Percentiles rank a stretch among this genome's conserved stretches.
phyloP scores from a whole-genome alignment of 2,329 filamentous ascomycete species.

The Colletotrichum paranaense region DNA sequence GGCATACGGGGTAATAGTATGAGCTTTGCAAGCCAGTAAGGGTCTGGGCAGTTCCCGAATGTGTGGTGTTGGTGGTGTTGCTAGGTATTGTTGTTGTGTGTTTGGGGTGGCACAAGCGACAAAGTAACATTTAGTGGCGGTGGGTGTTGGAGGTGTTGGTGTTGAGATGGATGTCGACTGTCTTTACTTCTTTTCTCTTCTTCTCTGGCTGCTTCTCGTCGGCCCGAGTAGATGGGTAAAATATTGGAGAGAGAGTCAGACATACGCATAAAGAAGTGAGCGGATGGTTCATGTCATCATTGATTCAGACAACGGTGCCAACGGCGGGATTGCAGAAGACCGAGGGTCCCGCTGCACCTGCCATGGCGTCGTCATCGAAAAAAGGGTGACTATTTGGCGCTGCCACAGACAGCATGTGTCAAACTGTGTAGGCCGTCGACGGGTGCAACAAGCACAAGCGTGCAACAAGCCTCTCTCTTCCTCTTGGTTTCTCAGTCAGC shows the following conservation, averaged over 20 bases:
- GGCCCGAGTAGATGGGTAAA: background rate
- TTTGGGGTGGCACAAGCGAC: background rate
- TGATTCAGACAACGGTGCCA: background rate
- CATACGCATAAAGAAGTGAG: background rate
- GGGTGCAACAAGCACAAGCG: background rate
- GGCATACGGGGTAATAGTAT: background rate
- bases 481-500: too few relatives aligned
- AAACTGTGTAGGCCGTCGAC: background rate
- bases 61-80: background rate
- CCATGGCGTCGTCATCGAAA: constrained; percentile 30
- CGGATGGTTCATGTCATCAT: background rate
- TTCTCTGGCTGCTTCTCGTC: background rate
- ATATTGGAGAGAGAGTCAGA: background rate
- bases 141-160: background rate
- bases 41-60: background rate
- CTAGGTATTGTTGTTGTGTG: background rate
- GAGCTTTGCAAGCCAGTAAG: background rate
- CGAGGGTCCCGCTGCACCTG: constrained; percentile 6
- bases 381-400: background rate
- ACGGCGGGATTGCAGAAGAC: constrained; percentile 3
- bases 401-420: background rate
- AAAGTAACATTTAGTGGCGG: too few relatives aligned
- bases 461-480: background rate
- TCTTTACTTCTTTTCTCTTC: background rate
- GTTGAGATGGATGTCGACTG: background rate